phyloP scores from a whole-genome alignment of 805 yeast species.

The Kuraishia cidri region DNA sequence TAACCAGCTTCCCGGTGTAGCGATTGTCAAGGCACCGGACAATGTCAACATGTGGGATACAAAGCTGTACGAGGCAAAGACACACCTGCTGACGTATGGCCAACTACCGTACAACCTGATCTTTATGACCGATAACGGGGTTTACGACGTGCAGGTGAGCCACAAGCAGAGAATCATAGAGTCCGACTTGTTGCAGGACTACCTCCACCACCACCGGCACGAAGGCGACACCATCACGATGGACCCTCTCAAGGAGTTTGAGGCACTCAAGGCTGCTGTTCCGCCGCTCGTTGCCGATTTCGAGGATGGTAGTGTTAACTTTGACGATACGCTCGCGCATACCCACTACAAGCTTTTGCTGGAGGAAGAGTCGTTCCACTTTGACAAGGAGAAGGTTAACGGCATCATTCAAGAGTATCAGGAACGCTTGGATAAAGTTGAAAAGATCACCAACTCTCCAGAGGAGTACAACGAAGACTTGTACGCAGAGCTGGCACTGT shows the following conservation, averaged over 20 bases:
- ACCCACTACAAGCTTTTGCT: conserved; percentile 3
- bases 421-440: conserved; percentile 3
- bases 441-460: conserved; percentile 7
- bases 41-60: background rate
- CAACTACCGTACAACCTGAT: conserved; percentile 26
- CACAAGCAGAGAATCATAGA: conserved; percentile 16
- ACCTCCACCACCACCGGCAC: conserved; percentile 9
- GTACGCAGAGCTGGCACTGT: conserved; percentile 1
- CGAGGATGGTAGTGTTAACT: background rate
- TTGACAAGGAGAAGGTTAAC: conserved; percentile 1
- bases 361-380: background rate
- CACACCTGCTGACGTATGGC: conserved; percentile 26
- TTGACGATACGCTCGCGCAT: background rate
- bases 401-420: conserved; percentile 16
- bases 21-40: conserved; percentile 1
- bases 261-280: conserved; percentile 5
- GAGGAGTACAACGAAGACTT: background rate
- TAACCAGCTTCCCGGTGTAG: conserved; percentile 3
- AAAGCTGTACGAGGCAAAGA: conserved; percentile 18
- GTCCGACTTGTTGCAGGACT: conserved; percentile 24
- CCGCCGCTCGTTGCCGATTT: background rate
- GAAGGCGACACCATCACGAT: conserved; percentile 6
- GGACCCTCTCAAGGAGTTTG: conserved; percentile 23
- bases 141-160: conserved; percentile 20
- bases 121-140: conserved; percentile 27